A percentile compares a stretch with the other conserved stretches of the same genome.
phyloP scores from a whole-genome alignment of 2,329 filamentous ascomycete species.

The Biscogniauxia sp. region DNA sequence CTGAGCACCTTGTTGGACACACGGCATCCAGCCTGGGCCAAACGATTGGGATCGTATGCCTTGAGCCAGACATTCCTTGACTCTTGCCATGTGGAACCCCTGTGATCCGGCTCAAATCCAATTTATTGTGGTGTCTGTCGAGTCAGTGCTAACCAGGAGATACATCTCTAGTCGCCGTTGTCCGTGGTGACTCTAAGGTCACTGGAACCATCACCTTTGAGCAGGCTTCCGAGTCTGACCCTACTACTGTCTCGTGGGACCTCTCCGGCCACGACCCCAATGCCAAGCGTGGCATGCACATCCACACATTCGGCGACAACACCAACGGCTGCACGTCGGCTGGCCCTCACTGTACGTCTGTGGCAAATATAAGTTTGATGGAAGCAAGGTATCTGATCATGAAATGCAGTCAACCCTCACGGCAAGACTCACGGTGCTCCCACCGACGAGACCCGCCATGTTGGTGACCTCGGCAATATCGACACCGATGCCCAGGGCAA shows the following conservation, averaged over 20 bases:
- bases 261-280: conserved; percentile 91
- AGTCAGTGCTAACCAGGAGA: conserved; percentile 24
- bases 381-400: conserved; percentile 12
- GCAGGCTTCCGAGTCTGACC: conserved; percentile 77
- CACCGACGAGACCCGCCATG: conserved; percentile 79
- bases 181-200: conserved; percentile 98
- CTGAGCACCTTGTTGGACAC: conserved; percentile 21
- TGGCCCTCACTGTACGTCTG: conserved; percentile 85
- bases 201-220: conserved; percentile 92
- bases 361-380: background rate
- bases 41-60: conserved; percentile 11
- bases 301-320: conserved; percentile 99
- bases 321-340: conserved; percentile 99
- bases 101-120: conserved; percentile 5
- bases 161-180: conserved; percentile 71
- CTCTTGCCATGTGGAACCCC: conserved; percentile 19
- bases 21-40: conserved; percentile 13
- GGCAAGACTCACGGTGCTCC: conserved; percentile 90
- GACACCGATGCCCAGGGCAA: conserved; percentile 92
- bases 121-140: conserved; percentile 14
- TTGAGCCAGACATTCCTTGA: conserved; percentile 5
- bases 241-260: conserved; percentile 88
- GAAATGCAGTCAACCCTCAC: conserved; percentile 80
- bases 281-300: conserved; percentile 96
- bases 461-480: conserved; percentile 97